phyloP scores from a whole-genome alignment of 495 filamentous ascomycete species.

The Penicillium maclennaniae region DNA sequence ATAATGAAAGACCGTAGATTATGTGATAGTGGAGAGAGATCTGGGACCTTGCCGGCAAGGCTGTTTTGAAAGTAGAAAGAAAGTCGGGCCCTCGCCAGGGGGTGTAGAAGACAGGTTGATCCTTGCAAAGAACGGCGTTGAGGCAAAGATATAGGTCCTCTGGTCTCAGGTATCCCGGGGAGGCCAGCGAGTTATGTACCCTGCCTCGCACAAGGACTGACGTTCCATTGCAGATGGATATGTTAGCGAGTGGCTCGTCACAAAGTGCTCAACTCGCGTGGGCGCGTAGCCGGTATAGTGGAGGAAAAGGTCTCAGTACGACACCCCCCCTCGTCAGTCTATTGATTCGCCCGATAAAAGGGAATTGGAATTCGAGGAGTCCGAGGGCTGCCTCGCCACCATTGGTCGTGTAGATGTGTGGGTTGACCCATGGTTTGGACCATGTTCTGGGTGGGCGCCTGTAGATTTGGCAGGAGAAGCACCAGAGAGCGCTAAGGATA shows the following conservation, averaged over 20 bases:
- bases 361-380: not conserved
- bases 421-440: not conserved
- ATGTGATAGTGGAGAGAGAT: conserved; percentile 3
- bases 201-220: not conserved
- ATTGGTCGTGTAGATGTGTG: not conserved
- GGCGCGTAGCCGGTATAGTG: conserved; percentile 7
- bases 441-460: not conserved
- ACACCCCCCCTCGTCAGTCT: not conserved
- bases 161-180: conserved; percentile 5
- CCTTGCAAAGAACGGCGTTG: conserved; percentile 13
- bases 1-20: not conserved
- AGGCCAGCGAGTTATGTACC: conserved; percentile 18
- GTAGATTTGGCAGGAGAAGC: conserved; percentile 23
- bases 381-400: not conserved
- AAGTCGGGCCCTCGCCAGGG: conserved; percentile 6
- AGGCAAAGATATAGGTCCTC: conserved; percentile 8
- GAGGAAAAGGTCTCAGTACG: conserved; percentile 2
- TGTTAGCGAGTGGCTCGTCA: conserved; percentile 15
- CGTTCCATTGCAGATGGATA: not conserved
- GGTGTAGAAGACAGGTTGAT: conserved; percentile 11
- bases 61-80: conserved; percentile 9
- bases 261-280: conserved; percentile 6
- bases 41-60: conserved; percentile 23
- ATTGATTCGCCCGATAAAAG: not conserved
- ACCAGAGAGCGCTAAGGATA: conserved; percentile 1